Evolutionary conservation across 805 yeast genomes (phyloP), one percentile per base, ranked within the genome.

Genomic region (Wickerhamomyces subpelliculosus): DNA sequence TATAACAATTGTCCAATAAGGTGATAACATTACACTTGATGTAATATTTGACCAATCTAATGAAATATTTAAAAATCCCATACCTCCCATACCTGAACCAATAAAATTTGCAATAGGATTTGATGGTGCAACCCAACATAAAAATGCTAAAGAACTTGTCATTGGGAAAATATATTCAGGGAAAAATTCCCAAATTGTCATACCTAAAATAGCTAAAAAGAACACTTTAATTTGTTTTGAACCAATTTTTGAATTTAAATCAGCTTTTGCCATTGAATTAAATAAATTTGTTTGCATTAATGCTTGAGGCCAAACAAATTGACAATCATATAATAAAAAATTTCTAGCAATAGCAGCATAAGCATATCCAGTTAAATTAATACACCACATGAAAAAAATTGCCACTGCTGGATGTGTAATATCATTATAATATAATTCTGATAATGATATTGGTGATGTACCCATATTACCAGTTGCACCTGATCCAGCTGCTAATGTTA

Each of bases 21-120:
- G 78, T 35, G 62, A 35, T 45, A 72, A 46, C 75, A 72, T 66
- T 31, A 72, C 72, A 7, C 58, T 49, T 0, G 75, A 69, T 1
- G 77, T 68, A 36, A 72, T 69, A 44, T 72, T 72, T 38, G 75
- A 68, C 77, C 78, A 72, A 42, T 72, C 77, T 24, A 72, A 55
- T 1, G 75, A 58, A 19, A 72, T 52, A 42, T 72, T 72, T 39
- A 72, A 49, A 25, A 72, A 51, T 6, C 77, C 77, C 62, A 70
- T 62, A 1, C 77, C 77, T 3, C 76, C 77, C 35, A 72, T 47
- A 0, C 77, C 77, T n/a, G 73, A 65, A 5, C 77, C 77, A 9
- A 71, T 46, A 41, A 72, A 72, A 39, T 70, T 70, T 11, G 65
- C 43, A 1, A 55, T 55, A 9, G 49, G 44, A 44, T 62, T 72